phyloP scores from a whole-genome alignment of 176 grass and related monocot species.

The Aegilops umbellulata region DNA sequence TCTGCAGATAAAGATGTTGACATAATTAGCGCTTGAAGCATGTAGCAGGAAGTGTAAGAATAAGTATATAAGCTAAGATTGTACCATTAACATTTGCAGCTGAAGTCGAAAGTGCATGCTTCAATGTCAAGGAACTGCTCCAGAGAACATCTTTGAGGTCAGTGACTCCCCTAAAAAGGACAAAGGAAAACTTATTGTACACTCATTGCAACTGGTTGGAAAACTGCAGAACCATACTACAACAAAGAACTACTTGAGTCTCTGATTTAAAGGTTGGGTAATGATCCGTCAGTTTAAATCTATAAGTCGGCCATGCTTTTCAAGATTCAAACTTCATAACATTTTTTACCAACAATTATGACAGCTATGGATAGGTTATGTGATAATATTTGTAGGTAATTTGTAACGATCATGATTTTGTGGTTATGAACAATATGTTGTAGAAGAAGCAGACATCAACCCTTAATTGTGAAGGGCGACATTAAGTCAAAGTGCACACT shows the following conservation, averaged over 20 bases:
- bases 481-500: neutral
- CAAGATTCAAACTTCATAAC: neutral
- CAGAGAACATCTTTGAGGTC: slow-evolving; percentile 45
- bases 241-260: neutral
- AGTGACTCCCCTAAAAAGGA: slow-evolving; percentile 22
- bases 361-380: neutral
- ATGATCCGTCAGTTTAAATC: neutral
- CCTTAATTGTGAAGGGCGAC: neutral
- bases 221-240: neutral
- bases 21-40: neutral
- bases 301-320: neutral
- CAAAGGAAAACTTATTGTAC: neutral
- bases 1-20: slow-evolving; percentile 13
- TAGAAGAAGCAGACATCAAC: neutral
- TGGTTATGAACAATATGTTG: neutral
- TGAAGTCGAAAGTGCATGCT: slow-evolving; percentile 52
- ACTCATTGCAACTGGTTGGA: neutral
- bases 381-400: neutral
- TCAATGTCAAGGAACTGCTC: slow-evolving; percentile 45
- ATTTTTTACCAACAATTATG: neutral
- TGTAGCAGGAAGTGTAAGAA: neutral
- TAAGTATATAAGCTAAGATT: neutral
- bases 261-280: neutral
- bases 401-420: neutral
- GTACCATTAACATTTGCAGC: slow-evolving; percentile 45